Evolutionary conservation across 2,329 filamentous ascomycete species (phyloP), one percentile per base, ranked within the genome.

Genomic region (Hymenoscyphus infarciens): DNA sequence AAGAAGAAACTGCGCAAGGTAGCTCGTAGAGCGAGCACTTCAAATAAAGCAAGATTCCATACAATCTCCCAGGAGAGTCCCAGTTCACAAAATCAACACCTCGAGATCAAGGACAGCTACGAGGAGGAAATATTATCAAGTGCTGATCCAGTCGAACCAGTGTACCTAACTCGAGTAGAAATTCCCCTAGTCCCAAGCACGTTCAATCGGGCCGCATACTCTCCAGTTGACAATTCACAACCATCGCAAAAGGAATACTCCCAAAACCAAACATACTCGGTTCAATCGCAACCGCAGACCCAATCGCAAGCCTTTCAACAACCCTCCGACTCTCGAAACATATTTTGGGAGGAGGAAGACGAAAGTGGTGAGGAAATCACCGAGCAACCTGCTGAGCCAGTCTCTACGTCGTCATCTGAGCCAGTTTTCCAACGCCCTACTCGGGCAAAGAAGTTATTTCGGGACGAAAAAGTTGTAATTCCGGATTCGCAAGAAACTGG

Each of bases 31-130:
- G 27, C 59, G 56, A 61, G 57, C 25, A 61, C 60, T 38, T 49
- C 19, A 5, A 55, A 62, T 6, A 60, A 57, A 16, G 60, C 61
- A 15, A 62, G 54, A 53, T 64, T 63, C 35, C 63, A 63, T 52
- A 52, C 60, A 11, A 61, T 60, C 16, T 65, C 61, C 35, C 61
- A 63, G 49, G 64, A 64, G 53, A 53, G 22, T 25, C 27, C 57
- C 39, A 55, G 27, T 35, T 42, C 38, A 10, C 53, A 62, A 45
- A 22, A 45, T 42, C 52, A 16, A 19, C 22, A 22, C 16, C 62
- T 22, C 16, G 69, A 70, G 55, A 70, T 72, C 15, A 67, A 66
- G 39, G 69, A 72, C 64, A 69, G 64, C 33, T 70, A 70, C 68
- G 68, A 71, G 60, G 66, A 69, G 25, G 29, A 53, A 2, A 38